Evolutionary conservation across 2,329 filamentous ascomycete species (phyloP).

Genomic region (Plenodomus tracheiphilus): DNA sequence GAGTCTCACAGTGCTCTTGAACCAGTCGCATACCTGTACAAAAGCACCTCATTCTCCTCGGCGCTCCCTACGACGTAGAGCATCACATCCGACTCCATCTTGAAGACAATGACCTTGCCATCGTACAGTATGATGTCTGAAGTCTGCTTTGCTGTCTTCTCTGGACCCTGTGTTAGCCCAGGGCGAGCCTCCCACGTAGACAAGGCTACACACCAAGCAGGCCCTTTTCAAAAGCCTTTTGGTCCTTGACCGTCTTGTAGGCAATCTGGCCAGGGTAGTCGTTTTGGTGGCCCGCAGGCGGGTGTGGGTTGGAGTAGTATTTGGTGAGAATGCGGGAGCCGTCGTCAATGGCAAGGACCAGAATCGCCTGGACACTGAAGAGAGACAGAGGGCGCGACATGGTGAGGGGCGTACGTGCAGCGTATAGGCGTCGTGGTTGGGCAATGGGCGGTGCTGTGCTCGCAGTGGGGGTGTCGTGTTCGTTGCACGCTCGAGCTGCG

Average conservation of each 20-base stretch:
- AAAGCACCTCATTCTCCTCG: conserved; percentile 94
- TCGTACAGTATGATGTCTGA: conserved; percentile 98
- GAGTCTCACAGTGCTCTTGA: too few species aligned
- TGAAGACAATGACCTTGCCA: conserved; percentile 94
- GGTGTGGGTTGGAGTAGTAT: conserved; percentile 79
- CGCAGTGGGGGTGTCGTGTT: conserved; percentile 32
- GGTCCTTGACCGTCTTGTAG: conserved; percentile 86
- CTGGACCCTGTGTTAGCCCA: conserved; percentile 26
- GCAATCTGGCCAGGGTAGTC: conserved; percentile 70
- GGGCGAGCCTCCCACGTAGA: conserved; percentile 43
- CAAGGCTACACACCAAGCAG: conserved; percentile 69
- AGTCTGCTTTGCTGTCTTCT: conserved; percentile 95
- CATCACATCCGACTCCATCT: conserved; percentile 97
- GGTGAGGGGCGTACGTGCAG: conserved; percentile 5
- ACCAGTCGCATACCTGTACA: conserved; percentile 65
- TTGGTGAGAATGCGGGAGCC: conserved; percentile 90
- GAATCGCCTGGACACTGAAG: conserved; percentile 58
- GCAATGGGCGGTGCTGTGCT: conserved; percentile 12
- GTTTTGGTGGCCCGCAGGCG: conserved; percentile 62
- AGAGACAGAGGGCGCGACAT: conserved; percentile 60
- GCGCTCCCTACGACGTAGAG: conserved; percentile 85
- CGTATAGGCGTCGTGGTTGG: conserved; percentile 1
- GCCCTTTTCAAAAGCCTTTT: conserved; percentile 96
- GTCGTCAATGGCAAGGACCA: conserved; percentile 71
- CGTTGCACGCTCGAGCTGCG: conserved; percentile 26